Percentiles rank a stretch among this genome's conserved stretches.
Evolutionary conservation across 2,329 filamentous ascomycete species (phyloP).

Genomic region (Colletotrichum navitas): DNA sequence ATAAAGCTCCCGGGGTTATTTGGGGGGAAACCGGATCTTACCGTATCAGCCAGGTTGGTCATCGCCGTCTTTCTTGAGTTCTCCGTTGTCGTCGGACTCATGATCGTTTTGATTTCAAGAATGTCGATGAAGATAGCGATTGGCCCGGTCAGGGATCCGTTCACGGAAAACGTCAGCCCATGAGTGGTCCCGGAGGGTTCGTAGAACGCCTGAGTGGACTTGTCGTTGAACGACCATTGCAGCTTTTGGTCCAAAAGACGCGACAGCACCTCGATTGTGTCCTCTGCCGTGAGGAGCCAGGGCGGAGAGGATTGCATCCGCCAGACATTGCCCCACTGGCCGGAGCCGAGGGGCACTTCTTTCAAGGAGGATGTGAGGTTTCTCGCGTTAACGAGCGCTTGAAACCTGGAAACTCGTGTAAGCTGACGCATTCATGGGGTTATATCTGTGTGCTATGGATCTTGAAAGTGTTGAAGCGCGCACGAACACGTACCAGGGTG

Average conservation of each 20-base stretch:
- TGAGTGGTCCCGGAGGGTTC: neutral
- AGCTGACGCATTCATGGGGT: neutral
- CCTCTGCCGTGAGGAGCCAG: neutral
- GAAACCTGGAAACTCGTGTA: neutral
- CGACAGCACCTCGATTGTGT: neutral
- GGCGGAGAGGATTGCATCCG: neutral
- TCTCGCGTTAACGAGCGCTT: neutral
- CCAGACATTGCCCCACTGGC: neutral
- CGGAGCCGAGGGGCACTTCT: neutral
- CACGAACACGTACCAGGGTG: conserved; percentile 29
- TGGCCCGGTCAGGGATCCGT: neutral
- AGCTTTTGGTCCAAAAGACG: neutral
- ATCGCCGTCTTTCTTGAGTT: conserved; percentile 5
- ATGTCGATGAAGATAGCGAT: conserved; percentile 2
- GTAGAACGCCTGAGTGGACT: neutral
- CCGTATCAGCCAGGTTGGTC: conserved; percentile 5
- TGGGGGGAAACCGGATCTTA: neutral
- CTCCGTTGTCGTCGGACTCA: neutral
- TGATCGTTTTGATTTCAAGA: neutral
- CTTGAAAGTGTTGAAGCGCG: no score
- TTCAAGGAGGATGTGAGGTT: neutral
- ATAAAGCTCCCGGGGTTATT: neutral
- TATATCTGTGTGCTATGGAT: no score
- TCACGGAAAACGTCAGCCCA: neutral
- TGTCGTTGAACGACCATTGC: conserved; percentile 18